phyloP scores from a whole-genome alignment of 805 yeast species.

The Phaffomyces antillensis region DNA sequence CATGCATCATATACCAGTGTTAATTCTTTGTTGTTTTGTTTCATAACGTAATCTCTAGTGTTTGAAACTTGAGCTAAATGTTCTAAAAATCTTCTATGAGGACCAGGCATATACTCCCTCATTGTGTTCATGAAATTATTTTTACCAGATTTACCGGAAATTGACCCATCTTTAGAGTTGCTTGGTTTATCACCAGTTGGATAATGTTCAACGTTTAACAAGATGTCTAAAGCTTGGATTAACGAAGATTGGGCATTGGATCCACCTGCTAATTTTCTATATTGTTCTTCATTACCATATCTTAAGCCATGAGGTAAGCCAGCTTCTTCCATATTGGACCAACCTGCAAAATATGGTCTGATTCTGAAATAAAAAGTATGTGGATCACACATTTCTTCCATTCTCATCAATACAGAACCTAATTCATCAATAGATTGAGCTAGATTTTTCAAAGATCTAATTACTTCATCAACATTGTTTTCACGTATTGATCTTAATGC shows the following conservation, averaged over 20 bases:
- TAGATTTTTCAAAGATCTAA: conserved; percentile 45
- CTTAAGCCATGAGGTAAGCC: conserved; percentile 76
- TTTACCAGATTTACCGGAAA: conserved; percentile 24
- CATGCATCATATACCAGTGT: conserved; percentile 79
- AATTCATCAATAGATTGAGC: conserved; percentile 72
- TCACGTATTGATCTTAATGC: conserved; percentile 53
- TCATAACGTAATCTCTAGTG: conserved; percentile 57
- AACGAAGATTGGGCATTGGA: conserved; percentile 90
- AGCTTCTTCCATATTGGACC: conserved; percentile 85
- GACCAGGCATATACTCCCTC: conserved; percentile 86
- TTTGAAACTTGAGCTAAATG: conserved; percentile 51
- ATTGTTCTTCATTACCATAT: conserved; percentile 59
- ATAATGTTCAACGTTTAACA: conserved; percentile 68
- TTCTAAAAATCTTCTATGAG: conserved; percentile 67
- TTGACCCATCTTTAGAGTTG: conserved; percentile 9
- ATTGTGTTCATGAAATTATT: conserved; percentile 69
- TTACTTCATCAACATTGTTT: conserved; percentile 35
- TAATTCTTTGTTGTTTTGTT: conserved; percentile 45
- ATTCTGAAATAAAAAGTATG: conserved; percentile 81
- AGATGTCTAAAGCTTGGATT: conserved; percentile 77
- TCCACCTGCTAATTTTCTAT: conserved; percentile 72
- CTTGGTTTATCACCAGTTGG: conserved; percentile 58
- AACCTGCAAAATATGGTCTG: conserved; percentile 89
- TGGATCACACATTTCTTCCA: conserved; percentile 95
- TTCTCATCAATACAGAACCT: conserved; percentile 64